Evolutionary conservation across 495 filamentous ascomycete genomes (phyloP).

Genomic region (Trichoderma reesei): DNA sequence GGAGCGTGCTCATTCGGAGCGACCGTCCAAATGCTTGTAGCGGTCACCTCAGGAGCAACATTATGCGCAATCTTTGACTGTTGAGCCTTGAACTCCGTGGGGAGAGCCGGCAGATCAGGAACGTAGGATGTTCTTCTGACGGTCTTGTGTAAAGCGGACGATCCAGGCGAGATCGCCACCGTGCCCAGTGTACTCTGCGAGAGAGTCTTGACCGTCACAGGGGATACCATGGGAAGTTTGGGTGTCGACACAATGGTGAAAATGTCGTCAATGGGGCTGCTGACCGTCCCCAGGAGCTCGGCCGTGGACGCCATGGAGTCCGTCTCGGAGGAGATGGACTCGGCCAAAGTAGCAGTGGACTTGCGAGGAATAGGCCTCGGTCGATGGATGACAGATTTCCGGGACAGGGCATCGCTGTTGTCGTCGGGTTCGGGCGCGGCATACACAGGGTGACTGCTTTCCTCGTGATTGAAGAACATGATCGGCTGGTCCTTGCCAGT

Average conservation of each 20-base stretch:
- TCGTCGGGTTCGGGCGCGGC: constrained; percentile 25
- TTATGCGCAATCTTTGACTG: constrained; percentile 8
- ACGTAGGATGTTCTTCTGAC: constrained; percentile 29
- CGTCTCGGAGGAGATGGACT: constrained; percentile 37
- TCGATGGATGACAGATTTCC: constrained; percentile 16
- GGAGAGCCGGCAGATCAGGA: constrained; percentile 34
- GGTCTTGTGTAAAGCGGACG: constrained; percentile 11
- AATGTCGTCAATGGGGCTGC: not conserved
- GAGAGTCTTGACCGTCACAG: not conserved
- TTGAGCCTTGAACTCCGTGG: constrained; percentile 20
- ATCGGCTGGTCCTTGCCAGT: constrained; percentile 34
- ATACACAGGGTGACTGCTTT: constrained; percentile 36
- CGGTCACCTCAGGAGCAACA: not conserved
- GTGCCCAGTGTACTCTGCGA: not conserved
- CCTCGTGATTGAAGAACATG: constrained; percentile 44
- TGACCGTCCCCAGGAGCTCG: not conserved
- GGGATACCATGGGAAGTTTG: not conserved
- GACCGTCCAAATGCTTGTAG: not conserved
- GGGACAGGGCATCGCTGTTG: constrained; percentile 19
- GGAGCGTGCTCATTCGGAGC: not conserved
- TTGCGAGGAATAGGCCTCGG: constrained; percentile 5
- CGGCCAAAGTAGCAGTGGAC: constrained; percentile 40
- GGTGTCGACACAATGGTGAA: not conserved
- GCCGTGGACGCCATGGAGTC: constrained; percentile 14
- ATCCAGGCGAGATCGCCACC: not conserved